A percentile compares a stretch with the other conserved stretches of the same genome.
Evolutionary conservation across 148 eudicot genomes (phyloP).

Genomic region (Cornus suecica): DNA sequence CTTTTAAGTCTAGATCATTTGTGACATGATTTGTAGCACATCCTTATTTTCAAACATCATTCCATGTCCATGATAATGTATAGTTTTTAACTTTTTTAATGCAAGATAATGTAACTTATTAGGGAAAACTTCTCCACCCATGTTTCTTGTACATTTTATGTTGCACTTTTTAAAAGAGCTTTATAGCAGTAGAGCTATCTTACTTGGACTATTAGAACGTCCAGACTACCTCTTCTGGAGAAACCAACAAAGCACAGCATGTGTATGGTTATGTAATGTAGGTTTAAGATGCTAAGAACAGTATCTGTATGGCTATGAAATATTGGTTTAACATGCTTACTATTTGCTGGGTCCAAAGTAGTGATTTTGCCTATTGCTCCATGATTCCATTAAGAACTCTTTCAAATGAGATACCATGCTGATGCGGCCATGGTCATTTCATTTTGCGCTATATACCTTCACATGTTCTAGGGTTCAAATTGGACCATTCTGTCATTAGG

Average conservation of each 20-base stretch:
- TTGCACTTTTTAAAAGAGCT: not conserved
- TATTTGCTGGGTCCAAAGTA: too few relatives aligned
- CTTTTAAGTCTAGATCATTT: not conserved
- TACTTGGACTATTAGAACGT: not conserved
- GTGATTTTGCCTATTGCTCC: too few relatives aligned
- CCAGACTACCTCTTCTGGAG: not conserved
- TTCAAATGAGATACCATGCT: too few relatives aligned
- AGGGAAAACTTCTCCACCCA: not conserved
- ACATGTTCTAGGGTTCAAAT: too few relatives aligned
- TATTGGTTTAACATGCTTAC: too few relatives aligned
- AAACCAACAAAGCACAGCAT: not conserved
- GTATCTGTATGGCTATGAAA: too few relatives aligned
- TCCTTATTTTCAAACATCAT: not conserved
- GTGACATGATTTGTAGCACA: not conserved
- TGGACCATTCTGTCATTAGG: too few relatives aligned
- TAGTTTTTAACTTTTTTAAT: not conserved
- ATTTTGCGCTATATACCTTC: too few relatives aligned
- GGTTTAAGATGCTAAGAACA: too few relatives aligned
- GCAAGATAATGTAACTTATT: not conserved
- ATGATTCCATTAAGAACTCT: too few relatives aligned
- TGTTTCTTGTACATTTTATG: not conserved
- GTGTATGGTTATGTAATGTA: too few relatives aligned
- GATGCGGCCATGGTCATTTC: too few relatives aligned
- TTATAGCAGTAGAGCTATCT: not conserved
- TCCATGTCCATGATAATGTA: not conserved